phyloP scores from a whole-genome alignment of 768 basidiomycete genomes.

The Neoboletus magnificus region DNA sequence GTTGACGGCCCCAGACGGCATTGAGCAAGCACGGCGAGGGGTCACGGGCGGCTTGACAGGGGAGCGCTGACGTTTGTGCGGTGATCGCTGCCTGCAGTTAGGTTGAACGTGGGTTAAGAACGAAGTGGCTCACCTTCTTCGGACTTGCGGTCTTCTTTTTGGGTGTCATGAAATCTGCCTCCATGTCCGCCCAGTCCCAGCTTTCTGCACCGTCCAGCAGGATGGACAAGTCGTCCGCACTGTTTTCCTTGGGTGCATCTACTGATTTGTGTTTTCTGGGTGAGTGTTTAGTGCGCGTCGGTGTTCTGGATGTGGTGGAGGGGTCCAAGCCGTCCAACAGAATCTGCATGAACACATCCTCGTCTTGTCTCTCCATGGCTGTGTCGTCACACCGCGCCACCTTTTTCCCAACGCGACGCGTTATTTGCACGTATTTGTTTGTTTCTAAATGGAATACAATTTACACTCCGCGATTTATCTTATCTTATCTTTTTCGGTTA shows the following conservation, averaged over 20 bases:
- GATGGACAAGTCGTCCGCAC: constrained; percentile 41
- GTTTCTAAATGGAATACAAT: background rate
- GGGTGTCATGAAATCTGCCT: constrained; percentile 48
- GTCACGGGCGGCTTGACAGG: constrained; percentile 16
- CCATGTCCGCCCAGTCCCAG: constrained; percentile 67
- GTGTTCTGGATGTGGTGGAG: constrained; percentile 41
- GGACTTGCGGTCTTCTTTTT: constrained; percentile 40
- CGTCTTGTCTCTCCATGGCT: constrained; percentile 41
- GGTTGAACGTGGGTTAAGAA: background rate
- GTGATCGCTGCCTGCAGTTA: constrained; percentile 12
- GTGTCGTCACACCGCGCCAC: constrained; percentile 22
- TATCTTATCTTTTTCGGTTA: no score
- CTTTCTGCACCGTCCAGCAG: constrained; percentile 65
- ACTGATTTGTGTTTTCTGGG: constrained; percentile 20
- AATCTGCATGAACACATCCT: constrained; percentile 56
- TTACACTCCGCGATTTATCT: constrained; percentile 11
- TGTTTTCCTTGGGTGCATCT: background rate
- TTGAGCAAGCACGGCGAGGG: constrained; percentile 11
- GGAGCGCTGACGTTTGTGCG: constrained; percentile 12
- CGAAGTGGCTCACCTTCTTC: constrained; percentile 10
- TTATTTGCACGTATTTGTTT: constrained; percentile 21
- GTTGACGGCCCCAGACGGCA: constrained; percentile 20
- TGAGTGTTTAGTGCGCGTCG: constrained; percentile 23
- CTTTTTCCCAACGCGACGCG: constrained; percentile 18
- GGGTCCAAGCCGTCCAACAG: constrained; percentile 52